Percentiles rank a stretch among this genome's conserved stretches.
Evolutionary conservation across 805 yeast species (phyloP).

Genomic region (Ogataea wickerhamii): DNA sequence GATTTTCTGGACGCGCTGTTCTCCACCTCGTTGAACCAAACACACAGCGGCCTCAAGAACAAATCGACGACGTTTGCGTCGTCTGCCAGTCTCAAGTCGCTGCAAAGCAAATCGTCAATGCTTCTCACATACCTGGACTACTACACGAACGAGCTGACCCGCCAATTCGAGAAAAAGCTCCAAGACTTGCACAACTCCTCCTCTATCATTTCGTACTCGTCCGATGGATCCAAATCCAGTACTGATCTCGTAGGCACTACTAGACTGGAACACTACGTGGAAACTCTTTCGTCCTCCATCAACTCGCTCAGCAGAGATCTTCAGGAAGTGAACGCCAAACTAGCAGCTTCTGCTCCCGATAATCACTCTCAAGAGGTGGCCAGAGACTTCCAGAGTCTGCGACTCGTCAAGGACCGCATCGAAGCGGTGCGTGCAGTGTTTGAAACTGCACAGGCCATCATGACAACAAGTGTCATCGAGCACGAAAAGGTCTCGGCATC

Average conservation of each 20-base stretch:
- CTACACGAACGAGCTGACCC: slow-evolving; percentile 55
- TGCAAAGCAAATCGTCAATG: slow-evolving; percentile 47
- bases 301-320: slow-evolving; percentile 52
- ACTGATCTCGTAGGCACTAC: slow-evolving; percentile 39
- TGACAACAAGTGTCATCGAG: slow-evolving; percentile 29
- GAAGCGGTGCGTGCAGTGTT: slow-evolving; percentile 44
- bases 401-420: slow-evolving; percentile 44
- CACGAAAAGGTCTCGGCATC: slow-evolving; percentile 7
- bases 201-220: slow-evolving; percentile 44
- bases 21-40: slow-evolving; percentile 34
- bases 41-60: slow-evolving; percentile 9
- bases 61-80: slow-evolving; percentile 32
- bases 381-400: slow-evolving; percentile 41
- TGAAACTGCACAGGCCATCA: slow-evolving; percentile 40
- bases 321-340: slow-evolving; percentile 26
- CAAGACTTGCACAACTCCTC: slow-evolving; percentile 46
- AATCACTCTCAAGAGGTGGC: slow-evolving; percentile 22
- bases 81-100: slow-evolving; percentile 32
- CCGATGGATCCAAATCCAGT: slow-evolving; percentile 4
- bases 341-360: slow-evolving; percentile 12
- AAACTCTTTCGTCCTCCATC: slow-evolving; percentile 55
- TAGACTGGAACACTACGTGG: slow-evolving; percentile 63
- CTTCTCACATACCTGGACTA: slow-evolving; percentile 59
- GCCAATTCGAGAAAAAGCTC: slow-evolving; percentile 49
- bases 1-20: slow-evolving; percentile 63